Evolutionary conservation across 768 basidiomycete species (phyloP).

Genomic region (Dioszegia crocea): DNA sequence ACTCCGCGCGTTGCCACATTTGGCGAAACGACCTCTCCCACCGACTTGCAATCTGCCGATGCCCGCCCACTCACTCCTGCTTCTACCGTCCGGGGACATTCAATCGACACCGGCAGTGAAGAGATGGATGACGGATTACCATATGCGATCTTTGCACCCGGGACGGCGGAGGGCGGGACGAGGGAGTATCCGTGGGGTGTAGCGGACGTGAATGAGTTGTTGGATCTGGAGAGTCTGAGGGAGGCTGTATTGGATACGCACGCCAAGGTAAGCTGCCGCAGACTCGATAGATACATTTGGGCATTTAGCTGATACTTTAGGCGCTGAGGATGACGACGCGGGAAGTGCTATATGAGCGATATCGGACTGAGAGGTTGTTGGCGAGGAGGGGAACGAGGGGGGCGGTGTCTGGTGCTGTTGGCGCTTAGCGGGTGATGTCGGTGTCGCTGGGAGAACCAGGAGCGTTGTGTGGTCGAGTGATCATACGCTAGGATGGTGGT

Average conservation of each 20-base stretch:
- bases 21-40: background rate
- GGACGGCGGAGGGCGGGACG: conserved; percentile 50
- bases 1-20: background rate
- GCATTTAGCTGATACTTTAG: conserved; percentile 52
- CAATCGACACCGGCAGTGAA: background rate
- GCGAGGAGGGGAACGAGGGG: conserved; percentile 7
- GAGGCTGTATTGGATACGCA: conserved; percentile 80
- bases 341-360: conserved; percentile 61
- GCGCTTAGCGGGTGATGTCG: background rate
- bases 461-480: no score
- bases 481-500: no score
- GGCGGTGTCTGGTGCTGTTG: background rate
- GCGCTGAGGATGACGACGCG: conserved; percentile 75
- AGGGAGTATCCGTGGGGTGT: conserved; percentile 79
- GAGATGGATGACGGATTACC: background rate
- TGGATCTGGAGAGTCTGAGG: conserved; percentile 79
- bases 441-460: no score
- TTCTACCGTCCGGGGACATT: background rate
- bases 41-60: background rate
- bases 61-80: background rate
- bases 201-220: conserved; percentile 81
- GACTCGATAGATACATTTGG: background rate
- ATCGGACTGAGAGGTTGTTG: conserved; percentile 35
- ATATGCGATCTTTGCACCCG: conserved; percentile 16
- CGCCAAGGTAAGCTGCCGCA: conserved; percentile 62